Percentiles rank a stretch among this genome's conserved stretches.
These are phyloP conservation scores for Ammopiptanthus mongolicus DNA, from an alignment of 306 rosid species.

Conservation along the genomic window DNA sequence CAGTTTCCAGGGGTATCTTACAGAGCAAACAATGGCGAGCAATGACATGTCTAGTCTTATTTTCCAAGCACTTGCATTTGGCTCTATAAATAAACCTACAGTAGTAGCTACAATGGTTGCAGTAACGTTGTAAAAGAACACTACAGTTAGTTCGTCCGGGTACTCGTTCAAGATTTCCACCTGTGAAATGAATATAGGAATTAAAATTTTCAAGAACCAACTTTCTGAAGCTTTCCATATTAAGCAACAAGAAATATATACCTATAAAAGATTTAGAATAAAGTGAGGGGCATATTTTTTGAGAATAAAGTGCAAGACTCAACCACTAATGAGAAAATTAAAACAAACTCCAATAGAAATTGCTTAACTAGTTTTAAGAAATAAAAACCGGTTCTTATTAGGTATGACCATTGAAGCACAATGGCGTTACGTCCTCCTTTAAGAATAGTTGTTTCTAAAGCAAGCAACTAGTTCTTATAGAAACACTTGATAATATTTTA, in stretches of 20 bases:
- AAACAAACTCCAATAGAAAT: no score
- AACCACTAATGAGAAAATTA: not conserved
- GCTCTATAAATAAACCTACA: constrained; percentile 49
- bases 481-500: no score
- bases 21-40: constrained; percentile 69
- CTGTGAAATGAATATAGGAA: constrained; percentile 34
- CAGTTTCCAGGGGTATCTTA: constrained; percentile 33
- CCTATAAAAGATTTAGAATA: constrained; percentile 26
- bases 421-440: no score
- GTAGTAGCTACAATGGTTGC: constrained; percentile 46
- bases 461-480: no score
- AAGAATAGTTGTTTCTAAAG: no score
- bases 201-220: not conserved
- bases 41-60: constrained; percentile 49
- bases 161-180: constrained; percentile 71
- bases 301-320: not conserved
- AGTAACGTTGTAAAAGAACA: constrained; percentile 53
- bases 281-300: not conserved
- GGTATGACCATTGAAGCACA: no score
- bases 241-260: not conserved
- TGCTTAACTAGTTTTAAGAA: no score
- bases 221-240: not conserved
- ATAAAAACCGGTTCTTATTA: no score
- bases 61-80: constrained; percentile 69
- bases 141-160: constrained; percentile 67